These are phyloP conservation scores for Fusarium luffae DNA, from an alignment of 2,329 filamentous ascomycete species.

Conservation along the genomic window DNA sequence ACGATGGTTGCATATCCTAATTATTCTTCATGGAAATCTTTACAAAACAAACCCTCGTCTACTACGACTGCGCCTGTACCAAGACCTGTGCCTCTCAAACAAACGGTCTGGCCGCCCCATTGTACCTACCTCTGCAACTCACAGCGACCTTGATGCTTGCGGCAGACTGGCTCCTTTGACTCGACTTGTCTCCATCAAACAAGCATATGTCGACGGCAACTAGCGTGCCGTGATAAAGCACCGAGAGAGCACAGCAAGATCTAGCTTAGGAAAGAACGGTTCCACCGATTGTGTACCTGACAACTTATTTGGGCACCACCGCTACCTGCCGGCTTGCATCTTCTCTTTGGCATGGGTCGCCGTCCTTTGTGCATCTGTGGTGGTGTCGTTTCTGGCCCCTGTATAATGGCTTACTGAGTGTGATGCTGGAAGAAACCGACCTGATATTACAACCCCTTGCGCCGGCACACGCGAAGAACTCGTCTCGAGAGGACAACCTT, in stretches of 20 bases:
- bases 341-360: background rate
- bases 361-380: background rate
- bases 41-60: conserved; percentile 18
- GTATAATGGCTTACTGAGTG: background rate
- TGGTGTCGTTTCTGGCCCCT: conserved; percentile 20
- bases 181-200: conserved; percentile 30
- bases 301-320: background rate
- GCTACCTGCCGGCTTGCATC: background rate
- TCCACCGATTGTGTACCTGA: conserved; percentile 1
- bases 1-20: conserved; percentile 16
- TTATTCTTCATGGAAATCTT: conserved; percentile 9
- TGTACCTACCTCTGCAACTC: background rate
- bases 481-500: background rate
- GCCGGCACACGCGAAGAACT: conserved; percentile 11
- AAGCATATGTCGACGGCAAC: conserved; percentile 23
- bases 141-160: background rate
- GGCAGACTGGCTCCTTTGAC: background rate
- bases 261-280: conserved; percentile 7
- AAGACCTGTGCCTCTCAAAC: background rate
- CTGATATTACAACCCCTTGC: conserved; percentile 12
- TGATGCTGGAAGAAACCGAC: background rate
- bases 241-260: conserved; percentile 23
- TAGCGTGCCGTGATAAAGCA: conserved; percentile 21
- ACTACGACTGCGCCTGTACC: conserved; percentile 2
- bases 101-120: conserved; percentile 6